Percentiles rank a stretch among this genome's conserved stretches.
phyloP scores from a whole-genome alignment of 1,284 basidiomycete species.

The Apiotrichum gracile region DNA sequence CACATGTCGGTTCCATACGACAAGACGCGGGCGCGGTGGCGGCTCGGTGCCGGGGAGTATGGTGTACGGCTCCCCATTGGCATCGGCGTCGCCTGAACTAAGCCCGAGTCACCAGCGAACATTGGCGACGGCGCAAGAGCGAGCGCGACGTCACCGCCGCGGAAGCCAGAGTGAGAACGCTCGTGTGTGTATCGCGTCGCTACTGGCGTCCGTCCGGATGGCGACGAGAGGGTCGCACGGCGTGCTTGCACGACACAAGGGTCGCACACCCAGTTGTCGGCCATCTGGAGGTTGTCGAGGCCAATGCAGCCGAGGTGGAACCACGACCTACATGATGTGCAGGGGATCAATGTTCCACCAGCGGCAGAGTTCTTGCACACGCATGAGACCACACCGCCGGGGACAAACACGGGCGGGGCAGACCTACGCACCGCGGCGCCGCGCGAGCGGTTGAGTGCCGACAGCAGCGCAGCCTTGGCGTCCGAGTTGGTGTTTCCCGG shows the following conservation, averaged over 20 bases:
- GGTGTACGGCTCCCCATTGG: slow-evolving; percentile 18
- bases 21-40: slow-evolving; percentile 33
- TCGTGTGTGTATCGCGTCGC: slow-evolving; percentile 21
- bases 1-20: slow-evolving; percentile 40
- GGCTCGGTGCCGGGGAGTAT: slow-evolving; percentile 10
- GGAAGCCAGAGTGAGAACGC: slow-evolving; percentile 34
- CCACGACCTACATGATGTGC: slow-evolving; percentile 37
- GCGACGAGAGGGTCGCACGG: slow-evolving; percentile 24
- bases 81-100: slow-evolving; percentile 1
- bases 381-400: slow-evolving; percentile 31
- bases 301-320: slow-evolving; percentile 38
- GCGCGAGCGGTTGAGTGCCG: slow-evolving; percentile 4
- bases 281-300: slow-evolving; percentile 27
- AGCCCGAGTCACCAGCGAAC: slow-evolving; percentile 23
- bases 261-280: slow-evolving; percentile 35
- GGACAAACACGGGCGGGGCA: slow-evolving; percentile 3
- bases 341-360: slow-evolving; percentile 30
- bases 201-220: slow-evolving; percentile 11
- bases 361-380: slow-evolving; percentile 25
- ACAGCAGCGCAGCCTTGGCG: slow-evolving; percentile 13
- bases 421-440: background rate
- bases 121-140: slow-evolving; percentile 43
- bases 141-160: slow-evolving; percentile 30
- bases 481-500: slow-evolving; percentile 12
- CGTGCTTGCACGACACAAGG: slow-evolving; percentile 24